Percentiles rank a stretch among this genome's conserved stretches.
Conservation (phyloP, 1,139 yeast genomes). For the Saccharomyces hybrid region DNA sequence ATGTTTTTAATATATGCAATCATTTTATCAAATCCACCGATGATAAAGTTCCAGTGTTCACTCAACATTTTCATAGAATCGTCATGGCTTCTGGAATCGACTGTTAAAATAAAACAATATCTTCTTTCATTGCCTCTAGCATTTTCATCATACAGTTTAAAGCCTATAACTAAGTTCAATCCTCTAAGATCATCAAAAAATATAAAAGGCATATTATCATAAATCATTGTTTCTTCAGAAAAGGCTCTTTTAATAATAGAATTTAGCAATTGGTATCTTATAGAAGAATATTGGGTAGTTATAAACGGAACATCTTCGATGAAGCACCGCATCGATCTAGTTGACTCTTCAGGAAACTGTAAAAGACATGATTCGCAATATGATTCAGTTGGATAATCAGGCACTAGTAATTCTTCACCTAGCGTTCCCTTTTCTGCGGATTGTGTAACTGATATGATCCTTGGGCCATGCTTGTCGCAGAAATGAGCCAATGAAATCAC, state of each 20-base stretch:
- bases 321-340: slow-evolving; percentile 19
- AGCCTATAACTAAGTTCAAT: slow-evolving; percentile 55
- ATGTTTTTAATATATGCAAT: slow-evolving; percentile 42
- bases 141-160: slow-evolving; percentile 57
- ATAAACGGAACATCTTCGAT: slow-evolving; percentile 25
- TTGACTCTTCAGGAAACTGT: slow-evolving; percentile 36
- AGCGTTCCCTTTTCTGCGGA: slow-evolving; percentile 15
- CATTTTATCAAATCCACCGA: slow-evolving; percentile 44
- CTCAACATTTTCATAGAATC: slow-evolving; percentile 34
- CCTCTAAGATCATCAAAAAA: slow-evolving; percentile 67
- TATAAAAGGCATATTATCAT: slow-evolving; percentile 57
- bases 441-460: slow-evolving; percentile 68
- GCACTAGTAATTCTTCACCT: slow-evolving; percentile 27
- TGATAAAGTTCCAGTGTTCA: slow-evolving; percentile 50
- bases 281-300: slow-evolving; percentile 60
- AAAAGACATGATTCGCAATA: slow-evolving; percentile 55
- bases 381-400: slow-evolving; percentile 35
- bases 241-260: slow-evolving; percentile 52
- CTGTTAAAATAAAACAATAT: slow-evolving; percentile 55
- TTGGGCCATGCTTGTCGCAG: slow-evolving; percentile 83
- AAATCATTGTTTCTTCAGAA: slow-evolving; percentile 66
- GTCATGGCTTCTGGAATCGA: slow-evolving; percentile 45
- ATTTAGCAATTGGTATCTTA: slow-evolving; percentile 31
- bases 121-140: slow-evolving; percentile 78
- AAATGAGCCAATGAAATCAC: slow-evolving; percentile 63